phyloP scores from a whole-genome alignment of 805 yeast genomes.

The Sugiyamaella smithiae region DNA sequence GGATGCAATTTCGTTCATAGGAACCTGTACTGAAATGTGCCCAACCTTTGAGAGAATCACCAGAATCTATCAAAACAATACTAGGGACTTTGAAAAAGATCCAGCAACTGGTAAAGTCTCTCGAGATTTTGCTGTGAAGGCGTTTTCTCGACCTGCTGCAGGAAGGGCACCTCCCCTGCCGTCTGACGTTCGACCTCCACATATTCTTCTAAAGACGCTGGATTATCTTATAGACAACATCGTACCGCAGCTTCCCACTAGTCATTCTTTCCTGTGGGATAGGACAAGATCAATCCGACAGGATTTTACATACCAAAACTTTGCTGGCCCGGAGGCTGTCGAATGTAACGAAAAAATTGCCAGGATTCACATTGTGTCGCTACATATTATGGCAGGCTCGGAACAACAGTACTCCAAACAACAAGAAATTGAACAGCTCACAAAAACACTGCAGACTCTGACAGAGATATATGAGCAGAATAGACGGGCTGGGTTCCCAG shows the following conservation, averaged over 20 bases:
- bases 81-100: slow-evolving; percentile 72
- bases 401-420: slow-evolving; percentile 80
- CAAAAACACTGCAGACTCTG: slow-evolving; percentile 83
- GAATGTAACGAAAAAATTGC: slow-evolving; percentile 91
- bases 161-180: slow-evolving; percentile 98
- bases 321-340: slow-evolving; percentile 87
- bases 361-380: slow-evolving; percentile 74
- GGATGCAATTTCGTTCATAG: slow-evolving; percentile 84
- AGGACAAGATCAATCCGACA: slow-evolving; percentile 95
- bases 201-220: slow-evolving; percentile 60
- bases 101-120: slow-evolving; percentile 58
- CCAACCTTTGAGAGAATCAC: slow-evolving; percentile 89
- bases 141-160: slow-evolving; percentile 95
- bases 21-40: slow-evolving; percentile 92
- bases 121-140: slow-evolving; percentile 68
- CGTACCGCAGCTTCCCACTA: slow-evolving; percentile 67
- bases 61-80: slow-evolving; percentile 83
- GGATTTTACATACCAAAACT: slow-evolving; percentile 94
- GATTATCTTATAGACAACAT: slow-evolving; percentile 66
- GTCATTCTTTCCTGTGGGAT: slow-evolving; percentile 94
- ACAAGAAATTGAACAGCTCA: slow-evolving; percentile 92
- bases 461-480: slow-evolving; percentile 84
- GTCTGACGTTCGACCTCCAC: slow-evolving; percentile 95
- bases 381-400: slow-evolving; percentile 81
- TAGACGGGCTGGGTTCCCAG: slow-evolving; percentile 58